These are phyloP conservation scores for Furculomyces boomerangus DNA, from an alignment of 371 early-diverging fungal species.

Conservation along the genomic window DNA sequence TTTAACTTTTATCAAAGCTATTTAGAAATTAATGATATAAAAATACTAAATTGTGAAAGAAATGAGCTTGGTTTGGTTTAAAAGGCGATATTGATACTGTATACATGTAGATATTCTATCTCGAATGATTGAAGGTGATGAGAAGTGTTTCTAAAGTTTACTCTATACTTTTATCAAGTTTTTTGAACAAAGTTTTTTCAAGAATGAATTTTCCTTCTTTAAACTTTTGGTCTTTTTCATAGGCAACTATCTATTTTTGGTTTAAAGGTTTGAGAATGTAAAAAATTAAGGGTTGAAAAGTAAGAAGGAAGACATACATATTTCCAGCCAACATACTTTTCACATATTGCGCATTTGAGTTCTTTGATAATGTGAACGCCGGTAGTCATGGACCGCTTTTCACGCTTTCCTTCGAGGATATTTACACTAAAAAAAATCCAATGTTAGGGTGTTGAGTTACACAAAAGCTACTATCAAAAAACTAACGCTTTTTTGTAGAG, in stretches of 20 bases:
- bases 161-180: too few relatives aligned
- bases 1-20: too few relatives aligned
- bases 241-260: conserved; percentile 21
- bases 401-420: conserved; percentile 23
- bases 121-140: too few relatives aligned
- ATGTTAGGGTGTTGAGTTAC: too few relatives aligned
- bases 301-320: conserved; percentile 16
- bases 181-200: conserved; percentile 7
- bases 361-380: conserved; percentile 37
- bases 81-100: too few relatives aligned
- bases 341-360: conserved; percentile 28
- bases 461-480: too few relatives aligned
- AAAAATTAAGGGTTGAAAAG: too few relatives aligned
- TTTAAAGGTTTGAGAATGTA: neutral
- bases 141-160: too few relatives aligned
- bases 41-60: too few relatives aligned
- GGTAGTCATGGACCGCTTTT: conserved; percentile 32
- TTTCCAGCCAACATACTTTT: conserved; percentile 32
- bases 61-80: too few relatives aligned
- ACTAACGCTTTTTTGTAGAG: conserved; percentile 20
- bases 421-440: conserved; percentile 16
- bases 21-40: too few relatives aligned
- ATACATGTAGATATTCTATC: too few relatives aligned
- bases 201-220: conserved; percentile 40
- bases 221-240: conserved; percentile 28